These are phyloP conservation scores for Penicillium sp. DNA, from an alignment of 2,329 filamentous ascomycete genomes.

Conservation along the genomic window DNA sequence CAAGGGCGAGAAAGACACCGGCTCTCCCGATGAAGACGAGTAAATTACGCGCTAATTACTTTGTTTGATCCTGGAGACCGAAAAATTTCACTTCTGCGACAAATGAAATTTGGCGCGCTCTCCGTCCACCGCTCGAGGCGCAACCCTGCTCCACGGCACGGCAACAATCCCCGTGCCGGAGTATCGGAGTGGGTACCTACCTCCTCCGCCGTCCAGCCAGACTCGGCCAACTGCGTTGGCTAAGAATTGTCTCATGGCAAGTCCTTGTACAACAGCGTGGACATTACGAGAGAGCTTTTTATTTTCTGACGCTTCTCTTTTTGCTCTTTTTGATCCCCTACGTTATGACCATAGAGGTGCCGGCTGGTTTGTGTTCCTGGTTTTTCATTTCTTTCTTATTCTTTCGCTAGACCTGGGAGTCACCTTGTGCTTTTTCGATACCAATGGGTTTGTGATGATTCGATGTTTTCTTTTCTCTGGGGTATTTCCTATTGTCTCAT, in stretches of 20 bases:
- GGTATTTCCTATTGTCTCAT: conserved; percentile 22
- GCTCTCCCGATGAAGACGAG: conserved; percentile 47
- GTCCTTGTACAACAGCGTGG: conserved; percentile 39
- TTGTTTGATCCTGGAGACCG: not conserved
- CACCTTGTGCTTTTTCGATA: conserved; percentile 32
- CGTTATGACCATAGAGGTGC: conserved; percentile 47
- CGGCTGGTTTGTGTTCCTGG: conserved; percentile 37
- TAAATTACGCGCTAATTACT: conserved; percentile 23
- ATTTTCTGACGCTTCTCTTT: conserved; percentile 24
- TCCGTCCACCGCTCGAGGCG: conserved; percentile 2
- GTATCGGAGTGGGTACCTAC: too few species aligned
- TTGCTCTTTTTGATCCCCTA: conserved; percentile 26
- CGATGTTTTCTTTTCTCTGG: conserved; percentile 24
- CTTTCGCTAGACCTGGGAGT: conserved; percentile 44
- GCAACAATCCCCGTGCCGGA: not conserved
- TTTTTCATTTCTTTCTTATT: conserved; percentile 35
- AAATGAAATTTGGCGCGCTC: conserved; percentile 12
- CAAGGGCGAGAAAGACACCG: conserved; percentile 62
- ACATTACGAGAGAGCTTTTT: conserved; percentile 19
- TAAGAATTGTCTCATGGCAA: conserved; percentile 3
- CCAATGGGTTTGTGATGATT: conserved; percentile 35
- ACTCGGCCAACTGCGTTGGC: conserved; percentile 22
- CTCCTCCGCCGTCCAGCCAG: conserved; percentile 8
- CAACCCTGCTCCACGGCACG: not conserved
- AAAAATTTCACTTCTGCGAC: conserved; percentile 11